Base-by-base conservation (phyloP, 805 yeast species). In the Metschnikowia arizonensis region DNA sequence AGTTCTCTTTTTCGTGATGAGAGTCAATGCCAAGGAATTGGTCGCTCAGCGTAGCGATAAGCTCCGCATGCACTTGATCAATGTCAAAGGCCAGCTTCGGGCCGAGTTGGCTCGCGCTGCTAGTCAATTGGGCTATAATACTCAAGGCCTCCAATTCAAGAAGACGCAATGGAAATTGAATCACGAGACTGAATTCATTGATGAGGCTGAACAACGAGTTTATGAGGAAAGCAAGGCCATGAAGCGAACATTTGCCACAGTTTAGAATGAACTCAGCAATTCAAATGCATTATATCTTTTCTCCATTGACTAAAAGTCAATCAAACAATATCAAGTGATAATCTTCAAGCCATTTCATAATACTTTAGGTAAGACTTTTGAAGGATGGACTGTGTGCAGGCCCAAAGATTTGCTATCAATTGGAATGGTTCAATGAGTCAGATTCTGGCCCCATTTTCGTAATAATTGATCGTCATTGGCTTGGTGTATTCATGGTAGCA, bases 21-120 rank as follows among this genome's bases (percentile, higher is more conserved):
- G 81, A 50, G 72, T 81, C 19, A 89, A 90, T 59, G 82, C 89
- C 52, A 81, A 78, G 60, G 98, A 93, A 66, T 69, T 93, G 53
- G 80, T 85, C 18, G 69, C 78, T 44, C 85, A 85, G 62, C 81
- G 75, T 50, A 86, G 85, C 57, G 79, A 78, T 40, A 61, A 59
- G 14, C 68, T 88, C 59, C 83, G 85, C 59, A 73, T 74, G 43
- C 86, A 82, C 55, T 69, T 93, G 38, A 74, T 77, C 24, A 69
- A 69, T 23, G 85, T 91, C 36, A 84, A 83, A 57, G 61, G 63
- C 7, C 79, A 79, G 53, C 68, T 93, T 45, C 75, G 96, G 50
- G 54, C 45, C 0, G 78, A 79, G 44, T 68, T 93, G 42, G 65
- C 67, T 38, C 55, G 60, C 3, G 79, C 79, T 17, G 69, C 77